Evolutionary conservation across 2,329 filamentous ascomycete genomes (phyloP).

Genomic region (Aspergillus hortae): DNA sequence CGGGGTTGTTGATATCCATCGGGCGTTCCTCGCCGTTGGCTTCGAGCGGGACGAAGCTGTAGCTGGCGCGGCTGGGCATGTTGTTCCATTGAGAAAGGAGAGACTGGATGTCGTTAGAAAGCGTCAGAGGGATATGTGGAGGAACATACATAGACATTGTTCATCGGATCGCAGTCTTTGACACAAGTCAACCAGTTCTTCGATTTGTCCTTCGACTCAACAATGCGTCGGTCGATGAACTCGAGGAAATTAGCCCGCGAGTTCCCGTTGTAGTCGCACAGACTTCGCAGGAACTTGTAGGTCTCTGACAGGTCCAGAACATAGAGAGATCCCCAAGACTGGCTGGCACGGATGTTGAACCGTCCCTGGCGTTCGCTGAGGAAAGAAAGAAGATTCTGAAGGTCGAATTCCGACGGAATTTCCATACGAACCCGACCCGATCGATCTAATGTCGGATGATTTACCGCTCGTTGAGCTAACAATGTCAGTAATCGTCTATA

Average conservation of each 20-base stretch:
- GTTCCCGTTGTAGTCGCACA: conserved; percentile 38
- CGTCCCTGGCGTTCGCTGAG: conserved; percentile 36
- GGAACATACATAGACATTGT: conserved; percentile 37
- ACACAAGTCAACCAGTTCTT: conserved; percentile 43
- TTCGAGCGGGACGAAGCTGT: conserved; percentile 37
- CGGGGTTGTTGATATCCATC: conserved; percentile 37
- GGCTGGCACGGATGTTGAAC: conserved; percentile 44
- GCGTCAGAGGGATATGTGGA: neutral
- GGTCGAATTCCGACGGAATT: conserved; percentile 39
- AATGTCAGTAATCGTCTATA: conserved; percentile 14
- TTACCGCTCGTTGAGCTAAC: conserved; percentile 42
- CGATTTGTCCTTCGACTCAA: conserved; percentile 44
- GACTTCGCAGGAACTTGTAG: conserved; percentile 37
- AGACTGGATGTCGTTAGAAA: conserved; percentile 24
- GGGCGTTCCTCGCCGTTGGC: conserved; percentile 28
- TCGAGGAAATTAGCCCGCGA: conserved; percentile 38
- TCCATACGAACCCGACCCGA: conserved; percentile 36
- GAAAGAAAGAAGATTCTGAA: conserved; percentile 35
- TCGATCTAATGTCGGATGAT: conserved; percentile 37
- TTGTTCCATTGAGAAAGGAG: conserved; percentile 44
- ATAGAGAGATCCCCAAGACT: conserved; percentile 41
- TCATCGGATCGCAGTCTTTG: conserved; percentile 39
- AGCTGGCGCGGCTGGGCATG: conserved; percentile 45
- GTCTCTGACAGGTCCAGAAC: conserved; percentile 41
- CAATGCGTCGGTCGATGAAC: conserved; percentile 44